Conservation (phyloP, 495 filamentous ascomycete species). For the Podospora appendiculata region DNA sequence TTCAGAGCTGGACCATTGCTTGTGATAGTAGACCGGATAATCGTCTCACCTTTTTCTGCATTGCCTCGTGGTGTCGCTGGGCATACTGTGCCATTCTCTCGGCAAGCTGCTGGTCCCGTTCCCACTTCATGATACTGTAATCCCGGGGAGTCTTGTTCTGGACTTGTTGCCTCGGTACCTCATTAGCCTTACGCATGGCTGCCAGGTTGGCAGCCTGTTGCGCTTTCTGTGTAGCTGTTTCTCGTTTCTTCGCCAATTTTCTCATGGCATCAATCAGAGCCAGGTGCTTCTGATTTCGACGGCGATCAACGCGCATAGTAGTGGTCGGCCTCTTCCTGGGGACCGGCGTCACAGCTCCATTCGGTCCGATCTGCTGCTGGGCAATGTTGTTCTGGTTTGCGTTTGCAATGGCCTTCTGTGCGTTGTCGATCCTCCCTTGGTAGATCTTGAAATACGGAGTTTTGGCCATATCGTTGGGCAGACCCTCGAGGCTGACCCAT, state of each 20-base stretch:
- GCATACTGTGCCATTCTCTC: conserved; percentile 66
- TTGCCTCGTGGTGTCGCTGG: conserved; percentile 48
- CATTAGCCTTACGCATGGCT: conserved; percentile 63
- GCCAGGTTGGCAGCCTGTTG: conserved; percentile 66
- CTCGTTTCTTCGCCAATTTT: conserved; percentile 89
- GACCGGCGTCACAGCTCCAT: conserved; percentile 49
- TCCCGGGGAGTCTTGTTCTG: conserved; percentile 67
- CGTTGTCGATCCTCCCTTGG: conserved; percentile 69
- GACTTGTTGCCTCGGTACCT: conserved; percentile 50
- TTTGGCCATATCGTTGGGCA: conserved; percentile 86
- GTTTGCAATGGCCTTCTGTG: conserved; percentile 56
- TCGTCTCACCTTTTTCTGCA: conserved; percentile 46
- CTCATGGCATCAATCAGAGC: conserved; percentile 89
- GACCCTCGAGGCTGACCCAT: conserved; percentile 82
- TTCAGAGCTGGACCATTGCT: too few species aligned
- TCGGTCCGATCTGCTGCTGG: conserved; percentile 45
- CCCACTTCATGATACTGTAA: conserved; percentile 80
- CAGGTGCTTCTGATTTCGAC: conserved; percentile 76
- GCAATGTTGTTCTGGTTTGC: conserved; percentile 52
- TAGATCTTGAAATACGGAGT: conserved; percentile 88
- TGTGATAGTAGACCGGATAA: background rate
- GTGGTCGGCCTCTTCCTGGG: conserved; percentile 56
- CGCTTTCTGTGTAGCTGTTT: conserved; percentile 77
- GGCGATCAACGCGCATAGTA: conserved; percentile 72
- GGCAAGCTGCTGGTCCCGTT: conserved; percentile 68